Conservation (phyloP, 306 rosid species). For the Inga laurina region DNA sequence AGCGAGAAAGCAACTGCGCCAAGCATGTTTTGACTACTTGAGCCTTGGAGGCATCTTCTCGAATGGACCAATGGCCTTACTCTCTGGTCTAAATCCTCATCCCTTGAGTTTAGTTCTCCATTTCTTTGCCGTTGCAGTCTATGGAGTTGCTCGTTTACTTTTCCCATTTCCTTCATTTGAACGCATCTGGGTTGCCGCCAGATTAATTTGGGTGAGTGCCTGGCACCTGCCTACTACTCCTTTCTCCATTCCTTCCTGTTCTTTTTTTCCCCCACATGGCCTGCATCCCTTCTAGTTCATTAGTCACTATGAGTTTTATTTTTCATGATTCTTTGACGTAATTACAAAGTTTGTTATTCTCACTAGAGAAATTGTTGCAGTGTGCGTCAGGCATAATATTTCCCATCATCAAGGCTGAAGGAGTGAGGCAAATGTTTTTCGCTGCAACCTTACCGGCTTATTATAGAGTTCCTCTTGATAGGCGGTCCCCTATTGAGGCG, state of each 20-base stretch:
- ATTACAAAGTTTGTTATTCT: neutral
- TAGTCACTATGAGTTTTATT: neutral
- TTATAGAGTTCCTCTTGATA: constrained; percentile 31
- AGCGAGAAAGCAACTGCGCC: constrained; percentile 54
- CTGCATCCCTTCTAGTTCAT: neutral
- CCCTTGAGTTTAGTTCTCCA: constrained; percentile 66
- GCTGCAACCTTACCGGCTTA: constrained; percentile 45
- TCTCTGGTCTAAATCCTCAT: constrained; percentile 62
- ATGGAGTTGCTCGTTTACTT: constrained; percentile 65
- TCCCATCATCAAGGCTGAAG: constrained; percentile 61
- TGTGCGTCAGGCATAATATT: constrained; percentile 56
- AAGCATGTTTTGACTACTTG: constrained; percentile 61
- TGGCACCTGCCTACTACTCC: neutral
- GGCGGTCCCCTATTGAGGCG: neutral
- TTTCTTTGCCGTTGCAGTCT: constrained; percentile 67
- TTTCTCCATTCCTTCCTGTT: neutral
- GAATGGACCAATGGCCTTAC: constrained; percentile 54
- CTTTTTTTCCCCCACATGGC: neutral
- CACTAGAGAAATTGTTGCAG: constrained; percentile 29
- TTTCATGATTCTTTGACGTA: constrained; percentile 5
- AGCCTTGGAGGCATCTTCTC: constrained; percentile 58
- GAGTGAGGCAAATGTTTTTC: constrained; percentile 50
- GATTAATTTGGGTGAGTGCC: constrained; percentile 59
- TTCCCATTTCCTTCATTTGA: constrained; percentile 65
- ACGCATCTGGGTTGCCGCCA: constrained; percentile 58